These are phyloP conservation scores for Picea sitchensis DNA, from an alignment of 75 land plant species.

Conservation along the genomic window DNA sequence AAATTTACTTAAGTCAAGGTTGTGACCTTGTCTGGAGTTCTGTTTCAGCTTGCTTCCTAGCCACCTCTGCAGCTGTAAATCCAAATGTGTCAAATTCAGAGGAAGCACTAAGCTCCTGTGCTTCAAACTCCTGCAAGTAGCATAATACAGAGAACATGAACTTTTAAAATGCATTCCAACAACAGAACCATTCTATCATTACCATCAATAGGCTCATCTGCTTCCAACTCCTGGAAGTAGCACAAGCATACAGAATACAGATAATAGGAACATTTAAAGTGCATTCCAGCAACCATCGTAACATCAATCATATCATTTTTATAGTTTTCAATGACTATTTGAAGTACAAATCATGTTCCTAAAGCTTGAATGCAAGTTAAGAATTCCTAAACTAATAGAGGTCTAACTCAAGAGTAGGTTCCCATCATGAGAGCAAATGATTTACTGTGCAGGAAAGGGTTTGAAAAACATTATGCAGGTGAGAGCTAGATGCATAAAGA, in stretches of 20 bases:
- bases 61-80: conserved; percentile 84
- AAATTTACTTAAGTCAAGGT: too few species aligned
- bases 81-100: conserved; percentile 88
- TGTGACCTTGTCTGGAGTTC: conserved; percentile 62
- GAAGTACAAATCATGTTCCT: background rate
- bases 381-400: background rate
- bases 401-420: background rate
- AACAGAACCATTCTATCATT: background rate
- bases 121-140: conserved; percentile 56
- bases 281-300: too few species aligned
- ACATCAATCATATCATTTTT: background rate
- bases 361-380: background rate
- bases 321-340: background rate
- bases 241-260: too few species aligned
- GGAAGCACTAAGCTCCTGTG: conserved; percentile 49
- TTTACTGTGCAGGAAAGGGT: background rate
- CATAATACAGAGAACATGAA: background rate
- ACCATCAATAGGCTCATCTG: too few species aligned
- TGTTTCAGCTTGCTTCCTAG: conserved; percentile 71
- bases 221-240: too few species aligned
- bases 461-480: background rate
- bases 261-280: too few species aligned
- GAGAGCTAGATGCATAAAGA: background rate
- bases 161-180: background rate
- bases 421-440: background rate